Base-by-base conservation (phyloP, 176 grass and related monocot species). In the Ananas comosus region DNA sequence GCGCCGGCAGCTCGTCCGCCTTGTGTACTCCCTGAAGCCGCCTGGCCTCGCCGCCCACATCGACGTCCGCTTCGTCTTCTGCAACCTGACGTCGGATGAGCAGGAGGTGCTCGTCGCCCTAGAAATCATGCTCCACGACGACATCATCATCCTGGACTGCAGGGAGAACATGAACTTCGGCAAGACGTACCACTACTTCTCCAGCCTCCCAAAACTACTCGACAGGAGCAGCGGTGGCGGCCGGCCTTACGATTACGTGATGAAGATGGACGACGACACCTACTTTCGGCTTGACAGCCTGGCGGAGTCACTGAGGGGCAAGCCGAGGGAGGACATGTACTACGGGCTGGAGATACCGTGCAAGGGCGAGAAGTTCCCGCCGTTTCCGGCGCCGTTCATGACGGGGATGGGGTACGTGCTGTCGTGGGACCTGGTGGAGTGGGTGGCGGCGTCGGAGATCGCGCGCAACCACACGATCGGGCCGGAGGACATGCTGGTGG, bases 1-100 rank as follows among this genome's bases (percentile, higher is more conserved):
- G 72, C 68, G 77, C 11, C 85, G 81, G 27, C 68, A 82, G 48
- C 71, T 77, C 0, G 50, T 88, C 49, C 77, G 85, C 0, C 78
- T 83, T 3, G 81, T 73, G 14, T 88, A 88, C 53, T 59, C 76
- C 13, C 70, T 88, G 4, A 79, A 87, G 64, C 70, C 65, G 54
- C 29, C 19, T 0, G 68, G 69, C 49, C 51, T 27, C 21, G n/a
- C 57, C 6, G 80, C 50, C 11, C 67, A 80, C 48, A 56, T 88
- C n/a, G 81, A 88, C 52, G 72, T 88, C 13, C 67, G 81, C 51
- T 88, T 87, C 54, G 75, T 87, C 50, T 51, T 87, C 21, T 87
- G 84, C 56, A 70, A 59, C 23, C 17, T 79, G 10, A 52, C 64
- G 50, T 66, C 12, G 12, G 75, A 87, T 51, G 84, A 87, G 73